Percentiles rank a stretch among this genome's conserved stretches.
Conservation (phyloP, 1,139 yeast genomes). For the Arxiozyma heterogenica region DNA sequence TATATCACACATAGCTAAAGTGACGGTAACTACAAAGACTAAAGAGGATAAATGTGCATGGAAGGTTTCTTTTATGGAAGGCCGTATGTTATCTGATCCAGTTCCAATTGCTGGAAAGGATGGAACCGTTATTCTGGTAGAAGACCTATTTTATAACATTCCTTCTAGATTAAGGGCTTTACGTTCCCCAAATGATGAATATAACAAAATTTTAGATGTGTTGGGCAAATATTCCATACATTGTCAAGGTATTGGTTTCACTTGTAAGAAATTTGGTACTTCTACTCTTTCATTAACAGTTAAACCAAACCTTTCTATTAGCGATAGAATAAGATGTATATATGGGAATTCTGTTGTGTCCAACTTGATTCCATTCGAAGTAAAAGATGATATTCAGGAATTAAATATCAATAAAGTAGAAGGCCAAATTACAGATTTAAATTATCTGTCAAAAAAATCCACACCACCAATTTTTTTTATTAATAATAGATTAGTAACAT, state of each 20-base stretch:
- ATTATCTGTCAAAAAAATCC: constrained; percentile 59
- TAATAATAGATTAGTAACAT: constrained; percentile 70
- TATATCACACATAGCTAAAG: constrained; percentile 53
- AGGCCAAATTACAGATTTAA: constrained; percentile 67
- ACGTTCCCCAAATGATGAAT: constrained; percentile 64
- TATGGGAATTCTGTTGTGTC: constrained; percentile 66
- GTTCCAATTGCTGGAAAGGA: constrained; percentile 76
- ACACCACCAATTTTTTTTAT: constrained; percentile 67
- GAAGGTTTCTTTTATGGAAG: constrained; percentile 57
- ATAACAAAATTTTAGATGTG: constrained; percentile 67
- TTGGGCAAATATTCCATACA: constrained; percentile 80
- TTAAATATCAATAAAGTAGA: constrained; percentile 33
- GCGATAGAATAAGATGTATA: constrained; percentile 64
- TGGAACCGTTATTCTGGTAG: constrained; percentile 82
- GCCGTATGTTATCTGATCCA: constrained; percentile 48
- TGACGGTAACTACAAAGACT: constrained; percentile 73
- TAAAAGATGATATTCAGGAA: constrained; percentile 34
- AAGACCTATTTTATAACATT: constrained; percentile 81
- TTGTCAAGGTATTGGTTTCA: constrained; percentile 57
- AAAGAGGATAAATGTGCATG: constrained; percentile 52
- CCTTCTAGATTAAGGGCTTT: constrained; percentile 70
- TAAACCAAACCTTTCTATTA: constrained; percentile 38
- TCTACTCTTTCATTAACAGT: constrained; percentile 49
- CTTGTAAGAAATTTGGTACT: constrained; percentile 70
- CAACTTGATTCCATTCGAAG: constrained; percentile 46